Evolutionary conservation across 2,329 filamentous ascomycete species (phyloP).

Genomic region (Blumeriella jaapii): DNA sequence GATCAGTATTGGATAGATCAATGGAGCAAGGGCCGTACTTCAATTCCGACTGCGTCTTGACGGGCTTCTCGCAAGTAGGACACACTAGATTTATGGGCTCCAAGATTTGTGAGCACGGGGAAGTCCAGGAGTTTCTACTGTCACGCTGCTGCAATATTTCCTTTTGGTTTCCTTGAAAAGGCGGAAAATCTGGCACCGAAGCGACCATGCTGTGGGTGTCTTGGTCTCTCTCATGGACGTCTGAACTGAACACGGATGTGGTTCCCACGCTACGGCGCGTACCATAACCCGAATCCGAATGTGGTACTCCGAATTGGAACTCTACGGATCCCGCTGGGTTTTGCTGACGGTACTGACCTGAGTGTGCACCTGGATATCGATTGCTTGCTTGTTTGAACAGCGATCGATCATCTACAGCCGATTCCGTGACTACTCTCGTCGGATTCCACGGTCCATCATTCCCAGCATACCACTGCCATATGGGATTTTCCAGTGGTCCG

Average conservation of each 20-base stretch:
- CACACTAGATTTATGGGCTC: slow-evolving; percentile 27
- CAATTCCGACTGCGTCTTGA: slow-evolving; percentile 43
- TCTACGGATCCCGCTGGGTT: slow-evolving; percentile 20
- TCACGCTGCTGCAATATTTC: slow-evolving; percentile 17
- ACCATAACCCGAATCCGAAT: slow-evolving; percentile 28
- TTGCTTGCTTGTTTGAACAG: slow-evolving; percentile 18
- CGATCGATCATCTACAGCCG: slow-evolving; percentile 15
- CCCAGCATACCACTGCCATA: slow-evolving; percentile 29
- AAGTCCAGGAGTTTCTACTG: slow-evolving; percentile 12
- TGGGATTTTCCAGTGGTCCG: slow-evolving; percentile 18
- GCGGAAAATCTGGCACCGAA: slow-evolving; percentile 18
- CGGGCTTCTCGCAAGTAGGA: slow-evolving; percentile 28
- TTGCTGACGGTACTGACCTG: slow-evolving; percentile 24
- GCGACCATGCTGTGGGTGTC: slow-evolving; percentile 22
- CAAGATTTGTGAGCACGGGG: slow-evolving; percentile 7
- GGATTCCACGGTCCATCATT: slow-evolving; percentile 34
- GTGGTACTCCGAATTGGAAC: slow-evolving; percentile 20
- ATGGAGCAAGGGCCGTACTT: slow-evolving; percentile 38
- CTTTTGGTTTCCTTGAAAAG: slow-evolving; percentile 12
- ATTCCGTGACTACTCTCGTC: slow-evolving; percentile 25
- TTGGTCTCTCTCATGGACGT: slow-evolving; percentile 22
- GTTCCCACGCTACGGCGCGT: slow-evolving; percentile 25
- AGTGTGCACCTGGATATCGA: slow-evolving; percentile 16
- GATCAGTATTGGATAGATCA: slow-evolving; percentile 5
- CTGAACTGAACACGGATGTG: slow-evolving; percentile 24